Percentiles rank a stretch among this genome's conserved stretches.
Evolutionary conservation across 768 basidiomycete species (phyloP).

Genomic region (Fomitopsis serialis): DNA sequence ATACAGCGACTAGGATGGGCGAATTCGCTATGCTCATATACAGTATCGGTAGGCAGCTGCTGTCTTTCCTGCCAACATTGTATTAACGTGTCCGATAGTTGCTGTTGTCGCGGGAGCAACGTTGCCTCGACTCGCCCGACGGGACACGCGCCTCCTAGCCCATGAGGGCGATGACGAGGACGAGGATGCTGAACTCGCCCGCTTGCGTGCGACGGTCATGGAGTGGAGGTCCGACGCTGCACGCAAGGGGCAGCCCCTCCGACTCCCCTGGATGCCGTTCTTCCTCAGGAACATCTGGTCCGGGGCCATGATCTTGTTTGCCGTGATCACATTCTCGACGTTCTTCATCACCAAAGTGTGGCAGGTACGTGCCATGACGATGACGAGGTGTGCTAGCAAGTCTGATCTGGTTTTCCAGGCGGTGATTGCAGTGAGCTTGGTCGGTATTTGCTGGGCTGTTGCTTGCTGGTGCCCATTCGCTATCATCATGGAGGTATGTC

Average conservation of each 20-base stretch:
- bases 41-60: conserved; percentile 69
- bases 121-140: conserved; percentile 75
- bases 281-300: conserved; percentile 93
- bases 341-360: conserved; percentile 80
- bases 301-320: conserved; percentile 78
- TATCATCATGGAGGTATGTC: conserved; percentile 89
- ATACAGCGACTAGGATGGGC: conserved; percentile 79
- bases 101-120: conserved; percentile 79
- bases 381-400: neutral
- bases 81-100: conserved; percentile 40
- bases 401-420: conserved; percentile 39
- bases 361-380: conserved; percentile 39
- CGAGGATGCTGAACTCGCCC: conserved; percentile 67
- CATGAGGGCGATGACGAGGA: conserved; percentile 58
- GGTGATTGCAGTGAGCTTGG: conserved; percentile 72
- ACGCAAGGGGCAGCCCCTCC: conserved; percentile 64
- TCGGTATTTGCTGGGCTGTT: conserved; percentile 95
- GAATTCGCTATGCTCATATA: conserved; percentile 88
- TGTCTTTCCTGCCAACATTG: neutral
- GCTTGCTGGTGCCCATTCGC: conserved; percentile 98
- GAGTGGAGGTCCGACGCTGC: conserved; percentile 86
- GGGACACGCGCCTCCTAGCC: conserved; percentile 76
- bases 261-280: conserved; percentile 84
- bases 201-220: conserved; percentile 64
- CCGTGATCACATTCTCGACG: conserved; percentile 72